A percentile compares a stretch with the other conserved stretches of the same genome.
These are phyloP conservation scores for Pyronema domesticum DNA, from an alignment of 495 filamentous ascomycete genomes.

Conservation along the genomic window DNA sequence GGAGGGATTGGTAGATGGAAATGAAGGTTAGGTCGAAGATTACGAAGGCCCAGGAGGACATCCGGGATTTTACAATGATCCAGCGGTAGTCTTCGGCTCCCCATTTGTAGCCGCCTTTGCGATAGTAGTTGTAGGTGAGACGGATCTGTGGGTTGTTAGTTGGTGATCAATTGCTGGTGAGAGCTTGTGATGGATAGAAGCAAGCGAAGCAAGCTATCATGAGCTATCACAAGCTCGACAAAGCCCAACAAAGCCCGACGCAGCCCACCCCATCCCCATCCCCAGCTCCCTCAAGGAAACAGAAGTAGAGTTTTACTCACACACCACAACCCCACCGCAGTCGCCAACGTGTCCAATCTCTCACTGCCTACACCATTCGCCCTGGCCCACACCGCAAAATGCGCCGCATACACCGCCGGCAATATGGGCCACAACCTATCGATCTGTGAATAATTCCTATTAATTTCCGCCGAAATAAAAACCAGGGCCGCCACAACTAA, in stretches of 20 bases:
- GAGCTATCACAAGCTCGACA: no score
- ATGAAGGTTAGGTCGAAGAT: conserved; percentile 81
- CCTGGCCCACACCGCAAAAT: conserved; percentile 67
- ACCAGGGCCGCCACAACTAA: conserved; percentile 49
- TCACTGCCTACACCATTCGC: conserved; percentile 51
- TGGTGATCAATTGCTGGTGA: no score
- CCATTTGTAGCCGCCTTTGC: conserved; percentile 75
- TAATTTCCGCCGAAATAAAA: conserved; percentile 60
- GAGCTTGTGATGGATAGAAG: no score
- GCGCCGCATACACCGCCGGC: conserved; percentile 73
- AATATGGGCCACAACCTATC: conserved; percentile 83
- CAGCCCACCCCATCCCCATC: not conserved
- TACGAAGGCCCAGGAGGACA: conserved; percentile 41
- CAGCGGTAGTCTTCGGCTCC: conserved; percentile 93
- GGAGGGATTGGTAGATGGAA: conserved; percentile 60
- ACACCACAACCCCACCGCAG: conserved; percentile 62
- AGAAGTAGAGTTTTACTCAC: conserved; percentile 32
- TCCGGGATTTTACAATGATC: conserved; percentile 25
- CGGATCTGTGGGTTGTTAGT: conserved; percentile 34
- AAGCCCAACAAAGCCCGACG: no score
- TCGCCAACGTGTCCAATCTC: conserved; percentile 53
- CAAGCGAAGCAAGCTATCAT: no score
- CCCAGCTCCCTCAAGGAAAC: not conserved
- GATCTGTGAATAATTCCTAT: conserved; percentile 84
- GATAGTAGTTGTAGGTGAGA: conserved; percentile 92